These are phyloP conservation scores for Raphanus hybrid DNA, from an alignment of 441 rosid species.

Conservation along the genomic window DNA sequence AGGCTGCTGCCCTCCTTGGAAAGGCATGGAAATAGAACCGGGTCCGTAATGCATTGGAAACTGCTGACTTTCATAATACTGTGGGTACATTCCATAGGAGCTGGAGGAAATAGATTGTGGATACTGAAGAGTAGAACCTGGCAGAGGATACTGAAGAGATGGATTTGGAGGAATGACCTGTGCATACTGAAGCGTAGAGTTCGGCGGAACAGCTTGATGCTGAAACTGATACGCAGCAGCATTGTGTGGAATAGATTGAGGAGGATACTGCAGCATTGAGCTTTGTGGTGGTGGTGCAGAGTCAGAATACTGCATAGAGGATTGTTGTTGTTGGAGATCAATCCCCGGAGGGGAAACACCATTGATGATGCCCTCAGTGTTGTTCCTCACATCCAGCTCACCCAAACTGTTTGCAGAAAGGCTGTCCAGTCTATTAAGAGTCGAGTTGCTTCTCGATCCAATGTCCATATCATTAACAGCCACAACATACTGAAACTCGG, in stretches of 20 bases:
- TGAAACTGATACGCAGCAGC: constrained; percentile 49
- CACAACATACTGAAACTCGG: constrained; percentile 79
- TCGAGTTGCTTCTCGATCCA: constrained; percentile 44
- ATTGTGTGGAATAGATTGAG: constrained; percentile 43
- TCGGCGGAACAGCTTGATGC: constrained; percentile 36
- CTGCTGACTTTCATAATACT: constrained; percentile 50
- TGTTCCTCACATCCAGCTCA: constrained; percentile 38
- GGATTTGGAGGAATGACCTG: constrained; percentile 38
- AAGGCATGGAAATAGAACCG: constrained; percentile 46
- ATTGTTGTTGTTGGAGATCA: constrained; percentile 27
- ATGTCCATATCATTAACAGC: constrained; percentile 80
- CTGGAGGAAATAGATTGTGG: constrained; percentile 46
- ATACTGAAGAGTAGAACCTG: constrained; percentile 36
- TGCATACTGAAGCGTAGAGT: constrained; percentile 37
- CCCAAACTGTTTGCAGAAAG: constrained; percentile 41
- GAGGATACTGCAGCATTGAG: constrained; percentile 41
- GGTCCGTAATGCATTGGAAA: constrained; percentile 49
- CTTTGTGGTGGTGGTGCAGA: constrained; percentile 49
- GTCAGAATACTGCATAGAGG: constrained; percentile 49
- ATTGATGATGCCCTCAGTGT: constrained; percentile 33
- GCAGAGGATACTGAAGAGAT: constrained; percentile 39
- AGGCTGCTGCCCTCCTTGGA: constrained; percentile 50
- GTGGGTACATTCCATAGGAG: constrained; percentile 59
- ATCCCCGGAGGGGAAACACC: constrained; percentile 28
- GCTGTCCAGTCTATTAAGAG: constrained; percentile 37